Conservation (phyloP, 352 stramenopile genomes). For the Globisporangium sylvaticum region DNA sequence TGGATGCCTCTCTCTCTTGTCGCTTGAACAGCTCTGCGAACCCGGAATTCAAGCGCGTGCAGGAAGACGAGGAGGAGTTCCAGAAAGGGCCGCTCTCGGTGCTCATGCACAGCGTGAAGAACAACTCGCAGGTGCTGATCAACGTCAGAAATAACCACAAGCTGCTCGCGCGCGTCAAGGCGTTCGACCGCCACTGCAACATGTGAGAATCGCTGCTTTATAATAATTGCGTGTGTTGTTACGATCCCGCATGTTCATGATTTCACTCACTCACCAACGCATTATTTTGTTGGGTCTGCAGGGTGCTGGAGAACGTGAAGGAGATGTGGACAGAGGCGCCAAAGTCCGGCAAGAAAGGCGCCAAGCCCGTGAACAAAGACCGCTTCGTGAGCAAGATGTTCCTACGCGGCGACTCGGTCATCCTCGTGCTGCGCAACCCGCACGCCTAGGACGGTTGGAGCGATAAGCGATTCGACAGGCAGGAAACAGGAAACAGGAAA, state of each 20-base stretch:
- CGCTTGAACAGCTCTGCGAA: constrained; percentile 20
- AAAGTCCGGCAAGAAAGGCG: constrained; percentile 95
- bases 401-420: constrained; percentile 98
- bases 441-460: constrained; percentile 52
- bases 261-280: not conserved
- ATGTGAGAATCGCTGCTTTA: constrained; percentile 55
- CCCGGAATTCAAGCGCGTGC: constrained; percentile 79
- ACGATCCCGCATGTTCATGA: not conserved
- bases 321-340: constrained; percentile 99
- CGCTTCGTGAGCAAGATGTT: constrained; percentile 99
- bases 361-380: constrained; percentile 97
- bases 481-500: not conserved
- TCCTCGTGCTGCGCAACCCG: constrained; percentile 98
- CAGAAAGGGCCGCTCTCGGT: constrained; percentile 96
- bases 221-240: not conserved
- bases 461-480: not conserved
- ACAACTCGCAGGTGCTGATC: constrained; percentile 98
- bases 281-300: constrained; percentile 23
- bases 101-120: constrained; percentile 97
- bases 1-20: no score
- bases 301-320: constrained; percentile 99
- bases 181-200: constrained; percentile 99
- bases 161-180: constrained; percentile 97
- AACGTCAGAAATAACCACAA: constrained; percentile 99
- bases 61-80: constrained; percentile 92